Base-by-base conservation (phyloP, 306 rosid species). In the Acmispon strigosus region DNA sequence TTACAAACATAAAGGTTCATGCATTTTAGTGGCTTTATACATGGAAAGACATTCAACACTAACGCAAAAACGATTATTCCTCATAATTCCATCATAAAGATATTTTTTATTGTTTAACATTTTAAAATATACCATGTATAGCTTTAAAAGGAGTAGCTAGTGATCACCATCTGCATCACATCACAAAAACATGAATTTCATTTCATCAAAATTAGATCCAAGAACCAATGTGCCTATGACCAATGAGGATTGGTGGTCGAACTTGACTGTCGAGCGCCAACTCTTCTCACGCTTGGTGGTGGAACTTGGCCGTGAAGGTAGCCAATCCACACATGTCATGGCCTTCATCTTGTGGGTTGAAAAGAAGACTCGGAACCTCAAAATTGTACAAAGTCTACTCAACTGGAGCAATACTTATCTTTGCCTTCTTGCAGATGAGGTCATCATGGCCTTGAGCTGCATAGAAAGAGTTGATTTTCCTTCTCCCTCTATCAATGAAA, bases 341-440 rank as follows among this genome's bases (percentile, higher is more conserved):
- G 85, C 85, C 5, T 66, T 90, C 10, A 75, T 89, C 81, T 29
- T 90, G 52, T 90, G 94, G 94, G 72, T 87, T 0, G 96, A 90
- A 41, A 70, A 64, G 1, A 27, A 2, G 3, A 4, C 24, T 22
- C 2, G 32, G 3, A 2, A 27, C 4, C 32, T 27, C 32, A 27
- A 27, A 2, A 4, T 3, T 27, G 32, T 27, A 0, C 0, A 27
- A 27, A 27, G 4, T 27, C 32, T 27, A 15, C 56, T 79, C 6
- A 42, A 54, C 1, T 78, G 86, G 10, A 81, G 88, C 29, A 4
- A 17, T 0, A 50, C 66, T 1, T 67, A 87, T 0, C 22, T 45
- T 4, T 76, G 54, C 10, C 50, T 90, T 4, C 32, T 27, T 0
- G 82, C 70, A 0, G 75, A 82, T 0, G 96, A 90, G 74, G 73